A percentile compares a stretch with the other conserved stretches of the same genome.
phyloP scores from a whole-genome alignment of 495 filamentous ascomycete genomes.

The Cenococcum geophilum region DNA sequence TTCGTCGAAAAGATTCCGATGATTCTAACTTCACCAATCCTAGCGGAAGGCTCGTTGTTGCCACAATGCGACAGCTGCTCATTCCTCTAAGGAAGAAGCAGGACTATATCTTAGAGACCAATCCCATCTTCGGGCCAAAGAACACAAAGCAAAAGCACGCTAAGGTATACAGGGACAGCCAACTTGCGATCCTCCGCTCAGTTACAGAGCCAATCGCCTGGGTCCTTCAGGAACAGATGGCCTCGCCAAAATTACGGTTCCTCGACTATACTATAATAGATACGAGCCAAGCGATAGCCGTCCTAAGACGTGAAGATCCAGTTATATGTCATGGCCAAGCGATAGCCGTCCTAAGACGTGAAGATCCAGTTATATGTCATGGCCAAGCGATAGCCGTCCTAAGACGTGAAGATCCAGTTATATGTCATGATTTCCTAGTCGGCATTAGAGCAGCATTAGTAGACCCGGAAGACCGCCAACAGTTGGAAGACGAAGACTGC shows the following conservation, averaged over 20 bases:
- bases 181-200: conserved; percentile 24
- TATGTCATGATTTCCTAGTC: background rate
- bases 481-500: background rate
- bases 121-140: background rate
- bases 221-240: background rate
- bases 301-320: conserved; percentile 1
- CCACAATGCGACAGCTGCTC: conserved; percentile 10
- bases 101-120: background rate
- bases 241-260: background rate
- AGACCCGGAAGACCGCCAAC: background rate
- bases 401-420: background rate
- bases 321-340: too few species aligned
- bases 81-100: background rate
- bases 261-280: conserved; percentile 7
- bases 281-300: background rate
- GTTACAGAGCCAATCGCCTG: conserved; percentile 1
- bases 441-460: background rate
- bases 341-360: background rate
- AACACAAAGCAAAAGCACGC: conserved; percentile 32
- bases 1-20: too few species aligned
- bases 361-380: too few species aligned
- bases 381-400: background rate
- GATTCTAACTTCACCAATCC: too few species aligned
- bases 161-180: conserved; percentile 31
- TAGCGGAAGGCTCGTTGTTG: background rate